Evolutionary conservation across 2,329 filamentous ascomycete genomes (phyloP).

Genomic region (Neocatenulostroma microsporum): DNA sequence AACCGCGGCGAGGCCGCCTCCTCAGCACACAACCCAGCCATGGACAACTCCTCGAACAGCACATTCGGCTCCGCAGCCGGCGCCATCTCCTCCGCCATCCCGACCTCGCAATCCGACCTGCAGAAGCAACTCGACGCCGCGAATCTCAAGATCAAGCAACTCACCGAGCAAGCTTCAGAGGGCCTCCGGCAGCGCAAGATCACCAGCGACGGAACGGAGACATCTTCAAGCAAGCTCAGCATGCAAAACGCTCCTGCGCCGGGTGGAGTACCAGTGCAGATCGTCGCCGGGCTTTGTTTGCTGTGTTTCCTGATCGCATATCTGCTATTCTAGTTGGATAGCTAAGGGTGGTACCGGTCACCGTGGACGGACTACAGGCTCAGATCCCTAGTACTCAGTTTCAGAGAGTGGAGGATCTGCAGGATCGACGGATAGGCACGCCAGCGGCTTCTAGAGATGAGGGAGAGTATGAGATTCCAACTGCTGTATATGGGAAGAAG

Average conservation of each 20-base stretch:
- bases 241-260: constrained; percentile 20
- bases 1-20: constrained; percentile 33
- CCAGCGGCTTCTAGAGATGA: too few species aligned
- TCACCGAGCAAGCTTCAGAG: constrained; percentile 58
- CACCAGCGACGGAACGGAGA: constrained; percentile 1
- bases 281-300: constrained; percentile 76
- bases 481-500: too few species aligned
- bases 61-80: constrained; percentile 32
- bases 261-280: constrained; percentile 77
- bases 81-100: constrained; percentile 41
- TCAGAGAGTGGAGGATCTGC: too few species aligned
- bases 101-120: constrained; percentile 53
- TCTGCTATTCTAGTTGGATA: constrained; percentile 97
- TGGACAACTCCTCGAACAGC: constrained; percentile 8
- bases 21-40: constrained; percentile 34
- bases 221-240: too few species aligned
- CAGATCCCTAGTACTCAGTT: too few species aligned
- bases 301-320: constrained; percentile 91
- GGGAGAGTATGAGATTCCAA: too few species aligned
- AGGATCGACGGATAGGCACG: too few species aligned
- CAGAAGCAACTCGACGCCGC: constrained; percentile 67
- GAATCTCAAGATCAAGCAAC: constrained; percentile 60
- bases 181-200: constrained; percentile 73
- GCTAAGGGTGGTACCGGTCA: too few species aligned
- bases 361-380: too few species aligned